Base-by-base conservation (phyloP, 2,329 filamentous ascomycete genomes). In the Orbilia quercus region DNA sequence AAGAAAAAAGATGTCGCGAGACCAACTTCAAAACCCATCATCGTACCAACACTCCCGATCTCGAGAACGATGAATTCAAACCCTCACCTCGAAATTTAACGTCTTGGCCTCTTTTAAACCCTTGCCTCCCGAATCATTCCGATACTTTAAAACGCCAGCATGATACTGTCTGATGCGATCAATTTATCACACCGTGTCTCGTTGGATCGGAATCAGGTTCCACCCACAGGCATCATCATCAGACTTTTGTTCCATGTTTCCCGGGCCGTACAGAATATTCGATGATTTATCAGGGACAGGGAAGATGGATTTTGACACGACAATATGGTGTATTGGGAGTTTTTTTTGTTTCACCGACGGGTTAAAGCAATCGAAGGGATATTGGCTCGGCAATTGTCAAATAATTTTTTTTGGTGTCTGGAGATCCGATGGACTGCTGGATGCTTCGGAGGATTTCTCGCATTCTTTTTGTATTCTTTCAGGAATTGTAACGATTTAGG, bases 1-100 rank as follows among this genome's bases (percentile, higher is more conserved):
- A 34, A 12, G 16, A 22, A 44, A 44, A 44, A 42, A 28, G 23
- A 71, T 71, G 66, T 64, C 66, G 50, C 66, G 34, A 64, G 51
- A 63, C 50, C 57, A 51, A 47, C 42, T 59, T 47, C 40, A 55
- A 71, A 58, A 44, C 45, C 48, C 58, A 51, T 64, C 53, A 25
- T 59, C 40, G 34, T 53, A 23, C 45, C 67, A 59, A 54, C 67
- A 59, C 45, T 57, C 53, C 45, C 67, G 59, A 23, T 65, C 54
- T 50, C 60, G 58, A 51, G 59, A 72, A 65, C 66, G 59, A 72
- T 72, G 67, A 72, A 59, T n/a, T n/a, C n/a, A n/a, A 36, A 59
- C 40, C 40, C 42, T 40, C 31, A 55, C 22, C 20, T 42, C 11
- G 45, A 6, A 42, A 66, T 57, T 44, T 20, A 11, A 36, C 42